These are phyloP conservation scores for Grosmannia serpens DNA, from an alignment of 2,329 filamentous ascomycete species.

Conservation along the genomic window DNA sequence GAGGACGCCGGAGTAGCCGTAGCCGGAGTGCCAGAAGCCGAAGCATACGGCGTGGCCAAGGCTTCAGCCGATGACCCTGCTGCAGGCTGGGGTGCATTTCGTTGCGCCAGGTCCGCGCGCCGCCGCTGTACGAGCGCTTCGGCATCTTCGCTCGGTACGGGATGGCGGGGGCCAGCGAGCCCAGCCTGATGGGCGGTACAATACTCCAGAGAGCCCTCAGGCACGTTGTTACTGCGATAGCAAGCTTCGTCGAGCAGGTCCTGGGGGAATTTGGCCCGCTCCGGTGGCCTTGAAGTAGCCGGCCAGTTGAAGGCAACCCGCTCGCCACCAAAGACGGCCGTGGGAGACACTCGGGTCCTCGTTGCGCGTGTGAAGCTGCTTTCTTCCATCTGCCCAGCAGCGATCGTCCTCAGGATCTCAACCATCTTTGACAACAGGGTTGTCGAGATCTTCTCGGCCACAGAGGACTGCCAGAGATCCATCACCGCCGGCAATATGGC, in stretches of 20 bases:
- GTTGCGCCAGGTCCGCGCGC: slow-evolving; percentile 14
- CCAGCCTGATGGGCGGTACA: slow-evolving; percentile 52
- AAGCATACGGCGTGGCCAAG: neutral
- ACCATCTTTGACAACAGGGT: slow-evolving; percentile 65
- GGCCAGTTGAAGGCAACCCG: slow-evolving; percentile 36
- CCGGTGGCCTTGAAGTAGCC: slow-evolving; percentile 17
- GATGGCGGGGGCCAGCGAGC: slow-evolving; percentile 49
- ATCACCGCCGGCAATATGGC: slow-evolving; percentile 65
- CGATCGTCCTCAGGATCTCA: slow-evolving; percentile 69
- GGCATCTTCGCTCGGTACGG: slow-evolving; percentile 51
- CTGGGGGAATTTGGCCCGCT: slow-evolving; percentile 37
- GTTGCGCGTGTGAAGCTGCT: neutral
- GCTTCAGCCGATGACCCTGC: neutral
- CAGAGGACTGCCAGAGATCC: slow-evolving; percentile 72
- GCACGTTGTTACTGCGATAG: slow-evolving; percentile 66
- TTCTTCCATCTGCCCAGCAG: slow-evolving; percentile 64
- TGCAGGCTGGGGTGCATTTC: neutral
- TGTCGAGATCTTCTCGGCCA: slow-evolving; percentile 70
- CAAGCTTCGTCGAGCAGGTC: slow-evolving; percentile 61
- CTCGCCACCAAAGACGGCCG: slow-evolving; percentile 7
- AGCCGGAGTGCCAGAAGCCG: neutral
- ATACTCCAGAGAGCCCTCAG: slow-evolving; percentile 56
- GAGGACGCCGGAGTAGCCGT: neutral
- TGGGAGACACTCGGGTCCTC: slow-evolving; percentile 2
- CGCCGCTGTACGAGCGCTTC: slow-evolving; percentile 13